Evolutionary conservation across 179 eudicot genomes (phyloP).

Genomic region (Nepenthes alata): DNA sequence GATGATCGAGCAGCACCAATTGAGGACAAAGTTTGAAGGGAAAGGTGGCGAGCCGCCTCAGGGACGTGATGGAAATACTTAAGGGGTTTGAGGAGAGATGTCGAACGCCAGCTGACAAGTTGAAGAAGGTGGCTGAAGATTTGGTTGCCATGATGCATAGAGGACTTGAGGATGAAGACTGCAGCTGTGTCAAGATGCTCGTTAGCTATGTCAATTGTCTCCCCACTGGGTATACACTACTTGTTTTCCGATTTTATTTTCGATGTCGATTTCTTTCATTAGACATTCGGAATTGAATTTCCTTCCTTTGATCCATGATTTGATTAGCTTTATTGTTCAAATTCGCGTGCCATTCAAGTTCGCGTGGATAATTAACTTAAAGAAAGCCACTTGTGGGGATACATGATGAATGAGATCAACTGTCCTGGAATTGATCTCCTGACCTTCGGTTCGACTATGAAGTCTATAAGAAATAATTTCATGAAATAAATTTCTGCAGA

Average conservation of each 20-base stretch:
- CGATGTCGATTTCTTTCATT: neutral
- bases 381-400: too few species aligned
- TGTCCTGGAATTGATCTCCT: too few species aligned
- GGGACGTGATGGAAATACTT: slow-evolving; percentile 8
- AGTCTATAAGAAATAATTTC: too few species aligned
- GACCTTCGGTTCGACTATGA: too few species aligned
- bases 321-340: too few species aligned
- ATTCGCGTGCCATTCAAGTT: too few species aligned
- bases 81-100: slow-evolving; percentile 15
- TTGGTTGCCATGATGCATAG: slow-evolving; percentile 19
- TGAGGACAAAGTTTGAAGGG: neutral
- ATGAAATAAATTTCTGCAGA: too few species aligned
- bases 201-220: slow-evolving; percentile 13
- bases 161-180: slow-evolving; percentile 19
- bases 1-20: neutral
- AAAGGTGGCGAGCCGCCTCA: slow-evolving; percentile 3
- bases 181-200: slow-evolving; percentile 25
- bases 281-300: too few species aligned
- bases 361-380: too few species aligned
- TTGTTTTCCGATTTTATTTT: neutral
- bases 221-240: slow-evolving; percentile 35
- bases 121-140: slow-evolving; percentile 18
- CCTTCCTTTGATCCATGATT: too few species aligned
- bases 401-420: too few species aligned
- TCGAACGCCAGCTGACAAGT: slow-evolving; percentile 11